Evolutionary conservation across 345 rosid species (phyloP), one percentile per base, ranked within the genome.

Genomic region (Gossypium herbaceum): DNA sequence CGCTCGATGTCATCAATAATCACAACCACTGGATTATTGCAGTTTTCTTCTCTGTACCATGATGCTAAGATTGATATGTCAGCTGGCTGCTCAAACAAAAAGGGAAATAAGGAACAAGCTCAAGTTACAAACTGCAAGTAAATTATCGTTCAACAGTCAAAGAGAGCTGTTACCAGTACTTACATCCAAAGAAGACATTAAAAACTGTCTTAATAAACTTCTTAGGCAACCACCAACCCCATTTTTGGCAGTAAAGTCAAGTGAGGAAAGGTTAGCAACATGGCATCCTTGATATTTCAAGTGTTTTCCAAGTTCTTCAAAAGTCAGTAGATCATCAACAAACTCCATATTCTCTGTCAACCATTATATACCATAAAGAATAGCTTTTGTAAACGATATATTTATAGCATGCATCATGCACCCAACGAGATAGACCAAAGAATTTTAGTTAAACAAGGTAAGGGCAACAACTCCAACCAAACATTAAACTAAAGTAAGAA

Each of bases 321-420:
- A 95, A 43, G 99, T 91, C 79, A 86, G 29, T 39, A 88, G 82
- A 88, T 95, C 98, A 76, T 95, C 99, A 76, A 93, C 93, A 81
- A 95, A 89, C 86, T 93, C 99, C 90, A 95, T 76, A 80, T 95
- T 93, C 84, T 87, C 99, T 95, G 91, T 58, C 77, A 80, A 79
- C 67, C 76, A 63, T 54, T 17, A 39, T 39, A 27, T 19, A 39
- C 64, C 25, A 58, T 19, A 16, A 25, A 27, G 7, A 9, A 27
- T 19, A 59, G 44, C 15, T 45, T 29, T 43, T 24, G 3, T 39
- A 43, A 52, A 64, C 19, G 25, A 65, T 52, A 47, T 45, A 67
- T 50, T 48, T 25, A 48, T 50, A 50, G 57, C 71, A 66, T 44
- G 54, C 54, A 66, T 12, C 2, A 7, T 2, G 55, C 71, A 45